A percentile compares a stretch with the other conserved stretches of the same genome.
Evolutionary conservation across 2,329 filamentous ascomycete species (phyloP).

Genomic region (Cadophora gregata): DNA sequence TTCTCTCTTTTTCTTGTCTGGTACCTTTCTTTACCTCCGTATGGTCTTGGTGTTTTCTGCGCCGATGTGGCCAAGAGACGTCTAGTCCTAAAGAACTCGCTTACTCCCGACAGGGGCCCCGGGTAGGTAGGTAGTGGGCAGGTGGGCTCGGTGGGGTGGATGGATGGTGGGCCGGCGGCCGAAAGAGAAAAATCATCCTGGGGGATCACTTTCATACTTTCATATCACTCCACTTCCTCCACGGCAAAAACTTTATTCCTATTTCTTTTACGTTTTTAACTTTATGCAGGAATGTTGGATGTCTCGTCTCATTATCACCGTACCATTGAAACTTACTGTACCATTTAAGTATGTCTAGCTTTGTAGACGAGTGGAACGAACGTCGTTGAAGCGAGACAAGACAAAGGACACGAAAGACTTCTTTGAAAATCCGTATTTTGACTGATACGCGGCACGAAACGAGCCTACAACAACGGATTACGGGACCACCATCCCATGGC

Average conservation of each 20-base stretch:
- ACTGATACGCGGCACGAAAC: background rate
- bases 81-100: constrained; percentile 1
- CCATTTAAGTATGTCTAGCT: too few relatives aligned
- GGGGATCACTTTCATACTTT: too few relatives aligned
- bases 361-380: too few relatives aligned
- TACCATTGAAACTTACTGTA: too few relatives aligned
- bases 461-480: background rate
- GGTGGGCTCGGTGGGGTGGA: background rate
- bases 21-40: too few relatives aligned
- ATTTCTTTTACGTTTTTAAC: background rate
- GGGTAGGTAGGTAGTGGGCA: too few relatives aligned
- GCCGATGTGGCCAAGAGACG: background rate
- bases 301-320: too few relatives aligned
- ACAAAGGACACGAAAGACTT: too few relatives aligned
- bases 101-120: background rate
- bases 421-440: too few relatives aligned
- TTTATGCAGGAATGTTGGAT: background rate
- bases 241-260: background rate
- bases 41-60: background rate
- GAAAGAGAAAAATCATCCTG: background rate
- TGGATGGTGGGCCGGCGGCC: background rate
- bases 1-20: too few relatives aligned
- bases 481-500: background rate
- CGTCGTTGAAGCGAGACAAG: too few relatives aligned
- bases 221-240: background rate